A percentile compares a stretch with the other conserved stretches of the same genome.
Evolutionary conservation across 2,329 filamentous ascomycete species (phyloP).

Genomic region (Blumeria graminis): DNA sequence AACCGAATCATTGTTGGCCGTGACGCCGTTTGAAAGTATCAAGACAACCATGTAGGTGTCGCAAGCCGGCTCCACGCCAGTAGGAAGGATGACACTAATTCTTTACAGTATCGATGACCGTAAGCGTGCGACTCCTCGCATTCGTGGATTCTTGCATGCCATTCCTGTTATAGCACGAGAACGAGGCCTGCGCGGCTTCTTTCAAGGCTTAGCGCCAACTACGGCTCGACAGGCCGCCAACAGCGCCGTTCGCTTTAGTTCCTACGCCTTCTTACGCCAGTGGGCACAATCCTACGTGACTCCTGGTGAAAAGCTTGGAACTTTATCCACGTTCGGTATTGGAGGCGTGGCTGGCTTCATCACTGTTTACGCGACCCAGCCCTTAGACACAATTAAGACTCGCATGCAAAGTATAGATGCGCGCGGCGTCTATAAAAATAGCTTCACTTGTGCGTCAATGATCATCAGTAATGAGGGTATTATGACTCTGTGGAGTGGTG

Average conservation of each 20-base stretch:
- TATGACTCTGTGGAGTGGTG: slow-evolving; percentile 82
- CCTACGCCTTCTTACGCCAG: slow-evolving; percentile 78
- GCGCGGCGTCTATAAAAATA: slow-evolving; percentile 59
- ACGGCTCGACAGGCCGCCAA: slow-evolving; percentile 90
- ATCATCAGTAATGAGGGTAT: slow-evolving; percentile 81
- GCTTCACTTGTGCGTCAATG: slow-evolving; percentile 53
- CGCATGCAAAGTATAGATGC: slow-evolving; percentile 94
- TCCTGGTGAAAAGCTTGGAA: slow-evolving; percentile 83
- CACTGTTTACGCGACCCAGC: slow-evolving; percentile 58
- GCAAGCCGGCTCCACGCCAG: background rate
- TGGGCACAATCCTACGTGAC: slow-evolving; percentile 77
- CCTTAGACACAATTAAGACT: slow-evolving; percentile 86
- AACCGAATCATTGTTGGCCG: slow-evolving; percentile 77
- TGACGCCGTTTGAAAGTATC: slow-evolving; percentile 93
- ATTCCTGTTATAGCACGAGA: slow-evolving; percentile 70
- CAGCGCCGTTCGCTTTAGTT: slow-evolving; percentile 71
- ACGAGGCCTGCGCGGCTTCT: slow-evolving; percentile 74
- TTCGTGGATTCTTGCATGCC: slow-evolving; percentile 82
- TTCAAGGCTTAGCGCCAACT: slow-evolving; percentile 89
- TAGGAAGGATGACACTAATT: slow-evolving; percentile 1
- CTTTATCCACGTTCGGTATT: slow-evolving; percentile 69
- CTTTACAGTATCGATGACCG: slow-evolving; percentile 63
- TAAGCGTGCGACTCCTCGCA: slow-evolving; percentile 60
- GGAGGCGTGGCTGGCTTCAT: slow-evolving; percentile 75
- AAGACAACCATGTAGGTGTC: slow-evolving; percentile 60